Percentiles rank a stretch among this genome's conserved stretches.
Conservation (phyloP, 2,329 filamentous ascomycete genomes). For the Fusarium albosuccineum region DNA sequence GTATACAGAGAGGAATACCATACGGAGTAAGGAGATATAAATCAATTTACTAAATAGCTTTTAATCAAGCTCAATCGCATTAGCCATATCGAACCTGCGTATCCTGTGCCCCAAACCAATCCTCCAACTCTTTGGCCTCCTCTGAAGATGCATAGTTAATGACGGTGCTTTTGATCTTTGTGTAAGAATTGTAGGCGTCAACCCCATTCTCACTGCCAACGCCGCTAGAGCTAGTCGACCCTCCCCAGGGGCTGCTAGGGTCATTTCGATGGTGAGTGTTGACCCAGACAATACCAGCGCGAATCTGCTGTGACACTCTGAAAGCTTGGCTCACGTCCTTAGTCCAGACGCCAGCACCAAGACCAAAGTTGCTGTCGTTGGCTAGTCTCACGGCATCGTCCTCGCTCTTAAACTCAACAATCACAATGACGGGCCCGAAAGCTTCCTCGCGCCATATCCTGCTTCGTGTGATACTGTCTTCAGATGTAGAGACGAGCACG, state of each 20-base stretch:
- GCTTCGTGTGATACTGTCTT: conserved; percentile 73
- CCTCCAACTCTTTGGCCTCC: conserved; percentile 66
- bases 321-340: conserved; percentile 81
- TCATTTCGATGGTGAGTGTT: conserved; percentile 79
- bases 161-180: conserved; percentile 73
- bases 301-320: conserved; percentile 77
- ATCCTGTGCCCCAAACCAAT: conserved; percentile 75
- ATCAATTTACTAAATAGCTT: no score
- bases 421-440: conserved; percentile 83
- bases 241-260: conserved; percentile 78
- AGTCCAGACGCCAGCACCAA: conserved; percentile 84
- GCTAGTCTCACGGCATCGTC: conserved; percentile 77
- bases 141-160: conserved; percentile 74
- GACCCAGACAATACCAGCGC: conserved; percentile 72
- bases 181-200: conserved; percentile 72
- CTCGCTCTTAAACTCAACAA: conserved; percentile 81
- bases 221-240: conserved; percentile 71
- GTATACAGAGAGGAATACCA: no score
- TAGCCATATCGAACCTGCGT: conserved; percentile 61
- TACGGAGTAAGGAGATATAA: no score
- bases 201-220: conserved; percentile 80
- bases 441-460: conserved; percentile 85
- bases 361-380: conserved; percentile 81
- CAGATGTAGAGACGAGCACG: conserved; percentile 68
- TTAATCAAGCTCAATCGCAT: neutral